These are phyloP conservation scores for Kurtzmaniella fragi DNA, from an alignment of 805 yeast genomes.

Conservation along the genomic window DNA sequence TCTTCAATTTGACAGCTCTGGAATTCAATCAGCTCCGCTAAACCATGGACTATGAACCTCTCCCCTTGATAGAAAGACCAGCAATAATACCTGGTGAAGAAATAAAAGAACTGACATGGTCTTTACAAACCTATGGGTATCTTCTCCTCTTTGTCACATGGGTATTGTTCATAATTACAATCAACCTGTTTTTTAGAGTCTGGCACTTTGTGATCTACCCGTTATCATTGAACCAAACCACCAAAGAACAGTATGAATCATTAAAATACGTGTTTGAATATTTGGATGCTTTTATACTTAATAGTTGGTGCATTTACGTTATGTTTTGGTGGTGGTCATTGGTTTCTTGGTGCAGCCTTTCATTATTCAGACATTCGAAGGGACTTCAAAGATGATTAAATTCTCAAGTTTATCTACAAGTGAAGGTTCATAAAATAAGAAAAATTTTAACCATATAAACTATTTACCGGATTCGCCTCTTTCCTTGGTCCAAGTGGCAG, in stretches of 20 bases:
- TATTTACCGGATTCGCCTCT: conserved; percentile 71
- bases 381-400: conserved; percentile 36
- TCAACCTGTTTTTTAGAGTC: conserved; percentile 29
- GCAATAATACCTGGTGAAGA: conserved; percentile 6
- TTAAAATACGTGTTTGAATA: conserved; percentile 13
- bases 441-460: not conserved
- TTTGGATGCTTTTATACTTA: conserved; percentile 26
- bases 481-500: conserved; percentile 64
- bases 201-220: conserved; percentile 34
- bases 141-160: conserved; percentile 24
- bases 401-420: too few relatives aligned
- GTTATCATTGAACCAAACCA: conserved; percentile 9
- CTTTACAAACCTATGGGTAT: conserved; percentile 20
- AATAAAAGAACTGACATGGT: conserved; percentile 4
- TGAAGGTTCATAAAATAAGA: too few relatives aligned
- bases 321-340: conserved; percentile 61
- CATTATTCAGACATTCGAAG: conserved; percentile 73
- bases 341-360: conserved; percentile 74
- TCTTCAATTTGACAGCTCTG: too few relatives aligned
- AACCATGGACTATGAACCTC: conserved; percentile 10
- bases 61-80: conserved; percentile 16
- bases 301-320: conserved; percentile 36
- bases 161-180: conserved; percentile 26
- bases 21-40: not conserved
- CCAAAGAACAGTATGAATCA: conserved; percentile 8